A percentile compares a stretch with the other conserved stretches of the same genome.
Conservation (phyloP, 2,329 filamentous ascomycete genomes). For the Lasiodiplodia sp. region DNA sequence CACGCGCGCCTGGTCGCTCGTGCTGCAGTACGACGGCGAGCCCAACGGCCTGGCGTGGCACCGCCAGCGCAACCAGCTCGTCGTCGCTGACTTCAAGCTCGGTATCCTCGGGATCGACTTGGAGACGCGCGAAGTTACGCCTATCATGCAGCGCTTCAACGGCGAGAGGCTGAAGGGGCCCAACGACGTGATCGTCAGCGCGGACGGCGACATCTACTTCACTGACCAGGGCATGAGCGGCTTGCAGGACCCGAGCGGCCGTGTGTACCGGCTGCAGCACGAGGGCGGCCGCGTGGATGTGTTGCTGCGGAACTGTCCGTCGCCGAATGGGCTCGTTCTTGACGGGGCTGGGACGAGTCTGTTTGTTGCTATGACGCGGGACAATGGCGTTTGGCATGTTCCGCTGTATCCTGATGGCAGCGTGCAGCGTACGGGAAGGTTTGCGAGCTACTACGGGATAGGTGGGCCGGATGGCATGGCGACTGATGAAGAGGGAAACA, state of each 20-base stretch:
- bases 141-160: background rate
- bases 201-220: background rate
- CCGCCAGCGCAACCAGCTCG: background rate
- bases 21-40: background rate
- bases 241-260: background rate
- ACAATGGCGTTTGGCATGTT: background rate
- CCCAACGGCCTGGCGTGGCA: slow-evolving; percentile 3
- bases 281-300: background rate
- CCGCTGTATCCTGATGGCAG: background rate
- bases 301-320: background rate
- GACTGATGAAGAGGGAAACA: background rate
- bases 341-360: background rate
- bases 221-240: background rate
- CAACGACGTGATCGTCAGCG: background rate
- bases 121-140: background rate
- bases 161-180: slow-evolving; percentile 2
- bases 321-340: background rate
- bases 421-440: background rate
- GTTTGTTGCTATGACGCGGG: background rate
- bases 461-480: background rate
- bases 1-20: background rate
- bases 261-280: background rate
- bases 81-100: background rate
- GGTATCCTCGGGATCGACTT: background rate
- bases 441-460: background rate